A percentile compares a stretch with the other conserved stretches of the same genome.
Evolutionary conservation across 2,329 filamentous ascomycete genomes (phyloP).

Genomic region (Cryphonectria japonica): DNA sequence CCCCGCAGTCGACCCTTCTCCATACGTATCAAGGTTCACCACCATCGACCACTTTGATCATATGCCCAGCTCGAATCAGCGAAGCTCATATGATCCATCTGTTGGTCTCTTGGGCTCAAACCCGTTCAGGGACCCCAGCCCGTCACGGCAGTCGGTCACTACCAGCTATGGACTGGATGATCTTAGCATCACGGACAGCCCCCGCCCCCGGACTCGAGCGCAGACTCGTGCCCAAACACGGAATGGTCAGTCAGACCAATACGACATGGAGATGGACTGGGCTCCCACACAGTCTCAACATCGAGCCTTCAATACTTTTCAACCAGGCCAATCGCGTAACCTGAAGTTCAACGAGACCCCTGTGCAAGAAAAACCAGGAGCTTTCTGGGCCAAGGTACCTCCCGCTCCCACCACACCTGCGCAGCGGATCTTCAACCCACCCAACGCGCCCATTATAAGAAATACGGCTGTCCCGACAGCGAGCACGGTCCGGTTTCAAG

Average conservation of each 20-base stretch:
- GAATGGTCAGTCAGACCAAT: conserved; percentile 35
- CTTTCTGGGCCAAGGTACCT: conserved; percentile 74
- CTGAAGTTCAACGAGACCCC: conserved; percentile 52
- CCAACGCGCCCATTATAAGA: conserved; percentile 57
- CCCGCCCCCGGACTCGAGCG: conserved; percentile 7
- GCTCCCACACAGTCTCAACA: conserved; percentile 62
- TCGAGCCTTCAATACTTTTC: conserved; percentile 56
- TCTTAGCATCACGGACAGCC: conserved; percentile 26
- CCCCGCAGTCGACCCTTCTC: conserved; percentile 38
- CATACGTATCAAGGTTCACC: conserved; percentile 35
- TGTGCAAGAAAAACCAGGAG: conserved; percentile 48
- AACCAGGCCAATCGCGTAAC: conserved; percentile 42
- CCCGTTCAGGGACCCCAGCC: conserved; percentile 19
- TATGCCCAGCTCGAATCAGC: neutral
- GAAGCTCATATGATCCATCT: conserved; percentile 19
- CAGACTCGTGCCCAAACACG: conserved; percentile 20
- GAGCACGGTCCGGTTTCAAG: conserved; percentile 51
- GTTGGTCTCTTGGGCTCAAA: conserved; percentile 11
- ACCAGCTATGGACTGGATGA: conserved; percentile 15
- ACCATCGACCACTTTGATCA: conserved; percentile 30
- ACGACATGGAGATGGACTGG: conserved; percentile 74
- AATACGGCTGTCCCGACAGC: conserved; percentile 50
- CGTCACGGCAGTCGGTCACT: neutral
- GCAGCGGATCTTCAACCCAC: conserved; percentile 64
- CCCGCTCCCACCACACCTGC: conserved; percentile 70